Evolutionary conservation across 306 rosid genomes (phyloP).

Genomic region (Hippophae tibetana): DNA sequence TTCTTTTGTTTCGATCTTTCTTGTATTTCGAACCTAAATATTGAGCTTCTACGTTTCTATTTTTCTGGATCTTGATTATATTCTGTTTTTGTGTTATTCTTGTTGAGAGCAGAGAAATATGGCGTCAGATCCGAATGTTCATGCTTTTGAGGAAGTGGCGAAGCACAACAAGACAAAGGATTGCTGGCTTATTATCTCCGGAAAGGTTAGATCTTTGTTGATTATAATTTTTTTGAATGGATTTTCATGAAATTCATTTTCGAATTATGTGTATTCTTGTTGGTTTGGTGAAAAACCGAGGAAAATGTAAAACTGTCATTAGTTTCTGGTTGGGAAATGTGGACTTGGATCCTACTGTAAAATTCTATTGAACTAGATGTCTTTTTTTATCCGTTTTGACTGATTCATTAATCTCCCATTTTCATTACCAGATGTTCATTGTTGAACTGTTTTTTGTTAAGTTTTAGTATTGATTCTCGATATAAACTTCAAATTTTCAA

Average conservation of each 20-base stretch:
- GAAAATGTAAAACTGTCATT: background rate
- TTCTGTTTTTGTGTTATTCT: constrained; percentile 1
- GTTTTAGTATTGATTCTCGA: too few species aligned
- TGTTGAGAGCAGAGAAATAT: constrained; percentile 31
- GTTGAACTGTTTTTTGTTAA: too few species aligned
- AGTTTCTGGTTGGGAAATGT: constrained; percentile 5
- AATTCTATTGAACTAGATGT: background rate
- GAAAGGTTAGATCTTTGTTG: constrained; percentile 50
- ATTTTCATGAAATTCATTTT: background rate
- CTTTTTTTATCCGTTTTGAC: background rate
- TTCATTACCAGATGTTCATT: background rate
- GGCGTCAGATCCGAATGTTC: constrained; percentile 67
- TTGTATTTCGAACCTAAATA: too few species aligned
- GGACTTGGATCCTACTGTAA: background rate
- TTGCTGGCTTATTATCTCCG: constrained; percentile 82
- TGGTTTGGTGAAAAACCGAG: constrained; percentile 2
- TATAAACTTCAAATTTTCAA: background rate
- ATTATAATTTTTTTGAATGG: constrained; percentile 5
- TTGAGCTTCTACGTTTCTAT: too few species aligned
- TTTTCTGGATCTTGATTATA: too few species aligned
- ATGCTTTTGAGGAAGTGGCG: constrained; percentile 52
- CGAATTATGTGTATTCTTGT: constrained; percentile 2
- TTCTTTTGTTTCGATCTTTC: too few species aligned
- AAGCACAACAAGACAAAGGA: constrained; percentile 74
- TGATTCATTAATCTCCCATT: background rate